Conservation (phyloP, 768 basidiomycete species). For the Lactifluus piperatus region DNA sequence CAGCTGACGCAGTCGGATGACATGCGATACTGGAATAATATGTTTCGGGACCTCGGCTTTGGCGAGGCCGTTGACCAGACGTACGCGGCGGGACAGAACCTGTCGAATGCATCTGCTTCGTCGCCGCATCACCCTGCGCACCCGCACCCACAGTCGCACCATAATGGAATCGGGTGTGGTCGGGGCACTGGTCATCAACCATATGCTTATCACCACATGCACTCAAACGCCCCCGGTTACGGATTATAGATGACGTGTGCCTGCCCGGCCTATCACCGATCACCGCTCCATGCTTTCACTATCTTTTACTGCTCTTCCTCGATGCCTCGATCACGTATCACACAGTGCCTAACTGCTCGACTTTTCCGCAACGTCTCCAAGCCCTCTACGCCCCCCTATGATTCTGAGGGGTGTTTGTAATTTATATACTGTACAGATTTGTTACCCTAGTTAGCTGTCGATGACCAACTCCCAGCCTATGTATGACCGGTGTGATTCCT, state of each 20-base stretch:
- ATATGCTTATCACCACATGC: conserved; percentile 21
- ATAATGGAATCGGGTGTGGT: conserved; percentile 1
- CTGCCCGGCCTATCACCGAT: background rate
- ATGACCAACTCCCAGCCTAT: background rate
- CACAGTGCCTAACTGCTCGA: conserved; percentile 5
- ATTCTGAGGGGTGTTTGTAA: conserved; percentile 7
- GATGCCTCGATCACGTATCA: background rate
- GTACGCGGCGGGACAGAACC: conserved; percentile 3
- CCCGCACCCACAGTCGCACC: background rate
- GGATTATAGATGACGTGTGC: conserved; percentile 8
- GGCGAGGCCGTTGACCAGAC: conserved; percentile 32
- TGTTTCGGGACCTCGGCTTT: conserved; percentile 68
- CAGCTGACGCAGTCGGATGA: conserved; percentile 35
- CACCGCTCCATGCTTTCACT: background rate
- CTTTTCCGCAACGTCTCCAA: background rate
- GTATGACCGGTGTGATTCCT: background rate
- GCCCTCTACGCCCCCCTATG: background rate
- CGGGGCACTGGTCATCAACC: background rate
- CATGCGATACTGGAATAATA: conserved; percentile 61
- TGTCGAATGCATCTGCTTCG: background rate
- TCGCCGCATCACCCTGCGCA: background rate
- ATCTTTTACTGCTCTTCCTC: background rate
- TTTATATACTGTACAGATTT: conserved; percentile 13
- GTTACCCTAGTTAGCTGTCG: background rate
- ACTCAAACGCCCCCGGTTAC: conserved; percentile 17